Percentiles rank a stretch among this genome's conserved stretches.
phyloP scores from a whole-genome alignment of 2,329 filamentous ascomycete genomes.

The Epichloe sylvatica region DNA sequence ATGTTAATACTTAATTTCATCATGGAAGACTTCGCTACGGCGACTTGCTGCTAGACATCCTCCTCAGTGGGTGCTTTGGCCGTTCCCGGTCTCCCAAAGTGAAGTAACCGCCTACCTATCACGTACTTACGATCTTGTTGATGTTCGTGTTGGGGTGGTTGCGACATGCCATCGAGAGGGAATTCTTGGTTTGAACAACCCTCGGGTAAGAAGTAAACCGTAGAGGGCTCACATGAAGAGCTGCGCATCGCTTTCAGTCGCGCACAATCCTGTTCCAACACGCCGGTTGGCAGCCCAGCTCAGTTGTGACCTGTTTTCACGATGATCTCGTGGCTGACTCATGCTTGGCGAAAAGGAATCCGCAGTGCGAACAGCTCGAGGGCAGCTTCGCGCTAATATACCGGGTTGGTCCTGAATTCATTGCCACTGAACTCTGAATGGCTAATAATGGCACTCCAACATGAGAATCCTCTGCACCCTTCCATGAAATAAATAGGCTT shows the following conservation, averaged over 20 bases:
- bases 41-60: constrained; percentile 41
- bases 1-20: constrained; percentile 31
- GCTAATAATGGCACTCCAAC: too few species aligned
- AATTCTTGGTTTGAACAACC: not conserved
- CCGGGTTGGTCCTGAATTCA: too few species aligned
- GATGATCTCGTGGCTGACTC: too few species aligned
- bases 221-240: not conserved
- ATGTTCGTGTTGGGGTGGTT: constrained; percentile 38
- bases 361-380: too few species aligned
- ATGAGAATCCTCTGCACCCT: too few species aligned
- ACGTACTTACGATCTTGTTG: constrained; percentile 26
- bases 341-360: too few species aligned
- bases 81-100: constrained; percentile 41
- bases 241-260: too few species aligned
- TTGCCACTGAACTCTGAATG: too few species aligned
- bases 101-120: constrained; percentile 32
- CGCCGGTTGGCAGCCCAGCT: too few species aligned
- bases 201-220: not conserved
- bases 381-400: too few species aligned
- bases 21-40: constrained; percentile 36
- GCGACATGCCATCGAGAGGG: constrained; percentile 22
- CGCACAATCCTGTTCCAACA: too few species aligned
- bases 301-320: too few species aligned
- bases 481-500: constrained; percentile 1
- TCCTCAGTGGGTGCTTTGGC: constrained; percentile 35